These are phyloP conservation scores for Beauveria sp. DNA, from an alignment of 2,329 filamentous ascomycete species.

Conservation along the genomic window DNA sequence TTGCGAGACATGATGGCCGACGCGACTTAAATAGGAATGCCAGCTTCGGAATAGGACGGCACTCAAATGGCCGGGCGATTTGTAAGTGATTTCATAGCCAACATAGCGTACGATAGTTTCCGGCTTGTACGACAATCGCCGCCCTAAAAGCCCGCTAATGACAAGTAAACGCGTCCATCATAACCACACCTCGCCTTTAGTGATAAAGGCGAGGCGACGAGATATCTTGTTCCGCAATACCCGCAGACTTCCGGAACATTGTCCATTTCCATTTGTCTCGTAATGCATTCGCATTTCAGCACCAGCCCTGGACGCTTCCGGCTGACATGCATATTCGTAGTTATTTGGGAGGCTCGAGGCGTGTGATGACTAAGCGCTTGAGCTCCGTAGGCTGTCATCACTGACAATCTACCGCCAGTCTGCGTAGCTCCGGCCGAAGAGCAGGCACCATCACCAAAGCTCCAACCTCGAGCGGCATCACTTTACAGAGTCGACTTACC, in stretches of 20 bases:
- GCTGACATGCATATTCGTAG: too few relatives aligned
- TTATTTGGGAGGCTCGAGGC: neutral
- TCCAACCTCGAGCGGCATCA: neutral
- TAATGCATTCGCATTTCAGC: neutral
- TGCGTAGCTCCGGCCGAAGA: neutral
- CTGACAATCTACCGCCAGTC: neutral
- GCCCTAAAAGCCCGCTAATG: neutral
- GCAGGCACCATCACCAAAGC: neutral
- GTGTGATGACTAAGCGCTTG: slow-evolving; percentile 8
- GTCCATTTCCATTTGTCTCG: neutral
- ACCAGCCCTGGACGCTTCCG: neutral
- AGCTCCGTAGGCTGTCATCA: neutral
- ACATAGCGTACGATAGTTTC: slow-evolving; percentile 1
- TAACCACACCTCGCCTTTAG: neutral
- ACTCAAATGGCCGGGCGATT: neutral
- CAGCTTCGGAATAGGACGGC: neutral
- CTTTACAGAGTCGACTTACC: neutral
- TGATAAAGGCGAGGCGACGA: neutral
- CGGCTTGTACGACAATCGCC: neutral
- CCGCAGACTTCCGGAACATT: neutral
- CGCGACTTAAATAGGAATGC: neutral
- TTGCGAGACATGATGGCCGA: neutral
- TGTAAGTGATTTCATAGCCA: slow-evolving; percentile 5
- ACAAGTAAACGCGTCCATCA: neutral
- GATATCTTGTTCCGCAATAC: neutral